Evolutionary conservation across 305 asterid genomes (phyloP), one percentile per base, ranked within the genome.

Genomic region (Fraxinus floribunda): DNA sequence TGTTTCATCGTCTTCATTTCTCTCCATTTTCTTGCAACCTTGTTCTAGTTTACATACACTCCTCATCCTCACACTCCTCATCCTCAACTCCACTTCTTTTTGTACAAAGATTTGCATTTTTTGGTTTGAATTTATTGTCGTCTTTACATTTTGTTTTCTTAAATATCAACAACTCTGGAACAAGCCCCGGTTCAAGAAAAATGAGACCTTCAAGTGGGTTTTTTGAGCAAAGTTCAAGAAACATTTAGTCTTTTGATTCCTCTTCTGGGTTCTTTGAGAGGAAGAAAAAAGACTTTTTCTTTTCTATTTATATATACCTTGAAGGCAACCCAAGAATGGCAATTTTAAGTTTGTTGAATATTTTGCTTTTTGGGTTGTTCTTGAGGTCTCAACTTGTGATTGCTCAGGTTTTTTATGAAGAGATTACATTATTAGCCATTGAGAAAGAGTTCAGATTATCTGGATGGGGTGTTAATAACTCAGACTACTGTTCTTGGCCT

Each of bases 401-500:
- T 60, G 57, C 91, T 71, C 90, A 89, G 82, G 74, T 70, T 68
- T 79, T 87, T 84, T 82, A 81, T 80, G 97, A 93, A 77, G 89
- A 85, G n/a, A 81, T 83, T 32, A 84, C 86, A 57, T 73, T 94
- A 79, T 9, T 90, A 80, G 93, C 91, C 82, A 88, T 96, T 80
- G 92, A 89, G 18, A 79, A 85, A 76, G 98, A 92, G 81, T 82
- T 94, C n/a, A 82, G 81, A 76, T 30, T 96, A 49, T 84, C 94
- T 29, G 89, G 81, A 20, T 96, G 99, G 99, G 85, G 85, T 72
- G 81, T 57, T 3, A 94, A 89, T 82, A 81, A 34, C 81, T 88
- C 98, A 82, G 87, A 87, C 83, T 86, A 83, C 79, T 96, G 99
- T 84, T 85, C 92, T 13, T 94, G 98, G 98, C 81, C 83, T 76